These are phyloP conservation scores for Polytolypa hystricis DNA, from an alignment of 2,329 filamentous ascomycete genomes.

Conservation along the genomic window DNA sequence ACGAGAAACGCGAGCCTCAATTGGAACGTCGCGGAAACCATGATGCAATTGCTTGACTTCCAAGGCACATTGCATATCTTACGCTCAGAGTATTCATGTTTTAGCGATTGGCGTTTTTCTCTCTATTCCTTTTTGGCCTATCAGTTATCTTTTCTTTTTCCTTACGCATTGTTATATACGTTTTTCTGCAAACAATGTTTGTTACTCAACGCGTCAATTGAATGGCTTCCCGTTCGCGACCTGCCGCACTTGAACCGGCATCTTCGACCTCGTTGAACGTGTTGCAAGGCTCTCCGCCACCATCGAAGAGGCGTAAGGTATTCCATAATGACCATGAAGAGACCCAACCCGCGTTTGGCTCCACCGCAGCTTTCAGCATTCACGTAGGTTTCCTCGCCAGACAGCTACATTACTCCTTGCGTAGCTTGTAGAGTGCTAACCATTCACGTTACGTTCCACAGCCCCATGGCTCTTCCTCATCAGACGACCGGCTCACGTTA, in stretches of 20 bases:
- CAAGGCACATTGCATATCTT: no score
- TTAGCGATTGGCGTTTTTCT: no score
- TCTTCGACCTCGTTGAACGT: constrained; percentile 23
- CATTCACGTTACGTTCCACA: constrained; percentile 9
- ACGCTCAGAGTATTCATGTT: no score
- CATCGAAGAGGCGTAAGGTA: constrained; percentile 26
- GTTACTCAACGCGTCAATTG: no score
- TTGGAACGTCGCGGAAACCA: no score
- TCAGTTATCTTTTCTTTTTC: no score
- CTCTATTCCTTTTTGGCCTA: no score
- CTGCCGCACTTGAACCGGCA: constrained; percentile 24
- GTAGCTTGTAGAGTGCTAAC: constrained; percentile 1
- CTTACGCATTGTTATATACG: no score
- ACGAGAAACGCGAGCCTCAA: no score
- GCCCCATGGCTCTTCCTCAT: constrained; percentile 26
- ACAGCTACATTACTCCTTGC: background rate
- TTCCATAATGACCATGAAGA: constrained; percentile 12
- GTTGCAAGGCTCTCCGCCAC: constrained; percentile 17
- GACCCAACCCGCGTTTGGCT: constrained; percentile 2
- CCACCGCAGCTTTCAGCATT: constrained; percentile 18
- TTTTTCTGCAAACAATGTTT: no score
- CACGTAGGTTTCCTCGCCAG: constrained; percentile 19
- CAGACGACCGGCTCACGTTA: constrained; percentile 24
- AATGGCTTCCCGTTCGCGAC: constrained; percentile 27
- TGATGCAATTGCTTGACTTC: no score